A percentile compares a stretch with the other conserved stretches of the same genome.
Evolutionary conservation across 805 yeast genomes (phyloP).

Genomic region (Starmerella sp.): DNA sequence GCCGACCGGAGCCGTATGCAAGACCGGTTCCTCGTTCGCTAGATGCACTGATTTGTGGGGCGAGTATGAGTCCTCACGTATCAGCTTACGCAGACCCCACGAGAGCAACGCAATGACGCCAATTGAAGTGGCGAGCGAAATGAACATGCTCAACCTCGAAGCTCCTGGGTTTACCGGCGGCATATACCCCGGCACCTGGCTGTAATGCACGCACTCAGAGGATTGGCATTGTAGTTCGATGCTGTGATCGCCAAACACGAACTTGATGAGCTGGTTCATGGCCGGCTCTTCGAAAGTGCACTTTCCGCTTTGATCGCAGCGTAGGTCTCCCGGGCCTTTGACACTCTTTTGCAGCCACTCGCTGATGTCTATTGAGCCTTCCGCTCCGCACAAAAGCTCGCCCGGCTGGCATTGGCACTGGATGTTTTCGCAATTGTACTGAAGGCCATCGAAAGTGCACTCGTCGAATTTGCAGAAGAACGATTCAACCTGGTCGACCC

Average conservation of each 20-base stretch:
- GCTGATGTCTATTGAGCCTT: constrained; percentile 87
- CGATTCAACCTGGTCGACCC: constrained; percentile 86
- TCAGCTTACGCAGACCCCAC: neutral
- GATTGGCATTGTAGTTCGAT: constrained; percentile 71
- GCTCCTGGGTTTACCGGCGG: constrained; percentile 41
- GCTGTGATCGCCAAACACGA: constrained; percentile 90
- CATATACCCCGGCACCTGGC: constrained; percentile 85
- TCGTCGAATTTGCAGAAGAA: constrained; percentile 72
- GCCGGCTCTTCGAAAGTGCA: constrained; percentile 90
- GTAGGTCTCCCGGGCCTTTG: constrained; percentile 84
- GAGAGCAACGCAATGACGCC: constrained; percentile 14
- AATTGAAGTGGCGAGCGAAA: constrained; percentile 22
- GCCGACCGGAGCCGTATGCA: constrained; percentile 41
- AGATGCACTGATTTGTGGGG: constrained; percentile 5
- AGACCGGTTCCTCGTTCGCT: constrained; percentile 17
- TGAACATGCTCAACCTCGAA: constrained; percentile 17
- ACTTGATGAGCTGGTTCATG: constrained; percentile 81
- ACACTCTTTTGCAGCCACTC: constrained; percentile 86
- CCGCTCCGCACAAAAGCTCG: constrained; percentile 85
- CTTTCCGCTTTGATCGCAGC: constrained; percentile 52
- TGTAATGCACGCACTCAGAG: constrained; percentile 85
- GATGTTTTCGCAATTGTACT: constrained; percentile 64
- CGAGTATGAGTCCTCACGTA: neutral
- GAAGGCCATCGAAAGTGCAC: constrained; percentile 62
- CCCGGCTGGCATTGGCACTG: constrained; percentile 88